Conservation (phyloP, 2,329 filamentous ascomycete genomes). For the Botrytis pseudocinerea region DNA sequence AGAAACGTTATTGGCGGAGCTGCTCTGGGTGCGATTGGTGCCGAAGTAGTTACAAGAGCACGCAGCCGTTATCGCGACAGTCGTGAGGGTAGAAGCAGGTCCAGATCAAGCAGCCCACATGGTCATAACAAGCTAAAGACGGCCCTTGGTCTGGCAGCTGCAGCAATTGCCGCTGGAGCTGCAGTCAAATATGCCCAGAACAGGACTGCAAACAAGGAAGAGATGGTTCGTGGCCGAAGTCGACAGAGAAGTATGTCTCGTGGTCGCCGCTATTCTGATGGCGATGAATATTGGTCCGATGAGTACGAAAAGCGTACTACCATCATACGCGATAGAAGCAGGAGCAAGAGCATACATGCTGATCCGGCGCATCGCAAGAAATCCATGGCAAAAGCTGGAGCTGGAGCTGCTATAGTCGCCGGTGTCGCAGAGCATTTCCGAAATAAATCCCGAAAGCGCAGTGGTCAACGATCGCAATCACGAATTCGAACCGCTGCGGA, state of each 20-base stretch:
- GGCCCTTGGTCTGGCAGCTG: slow-evolving; percentile 62
- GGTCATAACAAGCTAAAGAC: slow-evolving; percentile 56
- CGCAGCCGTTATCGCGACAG: slow-evolving; percentile 61
- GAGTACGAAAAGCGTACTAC: slow-evolving; percentile 38
- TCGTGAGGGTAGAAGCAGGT: slow-evolving; percentile 44
- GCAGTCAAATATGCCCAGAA: slow-evolving; percentile 64
- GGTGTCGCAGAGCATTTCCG: slow-evolving; percentile 59
- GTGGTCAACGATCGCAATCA: slow-evolving; percentile 45
- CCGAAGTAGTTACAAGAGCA: slow-evolving; percentile 60
- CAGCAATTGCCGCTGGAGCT: slow-evolving; percentile 64
- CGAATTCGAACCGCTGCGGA: slow-evolving; percentile 54
- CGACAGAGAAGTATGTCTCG: slow-evolving; percentile 48
- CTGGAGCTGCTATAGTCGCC: slow-evolving; percentile 57
- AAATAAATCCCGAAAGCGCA: slow-evolving; percentile 53
- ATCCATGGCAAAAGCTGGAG: slow-evolving; percentile 42
- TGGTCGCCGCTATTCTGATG: slow-evolving; percentile 46
- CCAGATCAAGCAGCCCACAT: slow-evolving; percentile 39
- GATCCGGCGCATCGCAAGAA: slow-evolving; percentile 49
- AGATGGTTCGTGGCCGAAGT: slow-evolving; percentile 54
- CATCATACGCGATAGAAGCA: slow-evolving; percentile 38
- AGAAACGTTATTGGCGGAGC: slow-evolving; percentile 51
- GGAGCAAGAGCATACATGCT: slow-evolving; percentile 48
- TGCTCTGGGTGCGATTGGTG: slow-evolving; percentile 62
- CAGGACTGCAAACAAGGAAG: slow-evolving; percentile 61
- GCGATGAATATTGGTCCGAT: slow-evolving; percentile 27